These are phyloP conservation scores for Colletotrichum costaricense DNA, from an alignment of 2,329 filamentous ascomycete genomes.

Conservation along the genomic window DNA sequence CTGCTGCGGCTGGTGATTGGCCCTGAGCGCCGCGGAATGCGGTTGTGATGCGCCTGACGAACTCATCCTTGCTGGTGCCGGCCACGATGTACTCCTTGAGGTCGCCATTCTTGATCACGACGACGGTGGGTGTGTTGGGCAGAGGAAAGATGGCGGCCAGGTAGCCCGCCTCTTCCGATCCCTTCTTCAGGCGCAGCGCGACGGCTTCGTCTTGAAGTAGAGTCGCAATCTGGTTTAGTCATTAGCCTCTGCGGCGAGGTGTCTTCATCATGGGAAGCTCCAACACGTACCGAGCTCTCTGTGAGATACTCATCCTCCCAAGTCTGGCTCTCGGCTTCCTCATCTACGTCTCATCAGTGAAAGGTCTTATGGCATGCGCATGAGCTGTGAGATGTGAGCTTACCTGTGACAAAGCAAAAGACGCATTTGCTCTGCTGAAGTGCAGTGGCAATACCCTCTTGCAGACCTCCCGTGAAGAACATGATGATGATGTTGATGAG, in stretches of 20 bases:
- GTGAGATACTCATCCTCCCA: constrained; percentile 80
- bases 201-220: constrained; percentile 64
- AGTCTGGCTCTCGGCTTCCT: constrained; percentile 71
- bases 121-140: constrained; percentile 79
- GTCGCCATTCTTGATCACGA: constrained; percentile 83
- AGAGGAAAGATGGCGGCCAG: constrained; percentile 86
- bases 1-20: neutral
- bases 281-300: constrained; percentile 62
- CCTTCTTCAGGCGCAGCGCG: constrained; percentile 75
- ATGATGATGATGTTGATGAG: constrained; percentile 55
- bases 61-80: constrained; percentile 73
- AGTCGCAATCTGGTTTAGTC: constrained; percentile 1
- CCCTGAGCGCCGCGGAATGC: constrained; percentile 40
- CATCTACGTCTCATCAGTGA: constrained; percentile 62
- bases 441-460: constrained; percentile 82
- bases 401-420: constrained; percentile 86
- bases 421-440: constrained; percentile 82
- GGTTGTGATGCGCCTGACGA: constrained; percentile 65
- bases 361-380: neutral
- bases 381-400: constrained; percentile 36
- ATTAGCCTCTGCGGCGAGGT: neutral
- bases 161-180: constrained; percentile 84
- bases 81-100: constrained; percentile 80
- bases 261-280: too few species aligned
- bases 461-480: constrained; percentile 85